Evolutionary conservation across 1,284 basidiomycete genomes (phyloP).

Genomic region (Ustilago curta): DNA sequence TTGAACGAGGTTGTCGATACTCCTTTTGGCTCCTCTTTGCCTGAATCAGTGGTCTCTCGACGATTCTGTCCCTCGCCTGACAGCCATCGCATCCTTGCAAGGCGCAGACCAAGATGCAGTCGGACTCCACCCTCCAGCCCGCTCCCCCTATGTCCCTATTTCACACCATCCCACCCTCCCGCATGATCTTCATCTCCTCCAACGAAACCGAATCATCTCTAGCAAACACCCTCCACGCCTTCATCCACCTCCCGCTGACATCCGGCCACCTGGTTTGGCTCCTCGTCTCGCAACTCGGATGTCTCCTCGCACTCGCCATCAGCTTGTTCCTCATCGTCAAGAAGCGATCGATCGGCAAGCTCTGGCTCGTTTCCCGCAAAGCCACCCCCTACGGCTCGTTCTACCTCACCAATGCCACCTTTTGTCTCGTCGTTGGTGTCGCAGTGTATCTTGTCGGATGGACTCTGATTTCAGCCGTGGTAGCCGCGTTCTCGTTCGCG

Average conservation of each 20-base stretch:
- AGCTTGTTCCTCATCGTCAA: constrained; percentile 6
- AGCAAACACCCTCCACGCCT: not conserved
- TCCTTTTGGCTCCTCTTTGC: no score
- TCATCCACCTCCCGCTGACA: constrained; percentile 4
- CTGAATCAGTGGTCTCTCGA: no score
- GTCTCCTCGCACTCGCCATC: not conserved
- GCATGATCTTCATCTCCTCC: constrained; percentile 1
- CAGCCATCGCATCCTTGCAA: not conserved
- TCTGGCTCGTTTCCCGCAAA: constrained; percentile 12
- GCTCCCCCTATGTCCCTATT: not conserved
- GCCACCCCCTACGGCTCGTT: constrained; percentile 2
- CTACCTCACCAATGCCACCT: constrained; percentile 12
- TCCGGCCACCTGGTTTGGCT: constrained; percentile 5
- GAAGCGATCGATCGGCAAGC: constrained; percentile 10
- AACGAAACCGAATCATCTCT: constrained; percentile 7
- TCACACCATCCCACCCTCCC: not conserved
- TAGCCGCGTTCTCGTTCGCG: constrained; percentile 1
- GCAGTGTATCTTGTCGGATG: constrained; percentile 11
- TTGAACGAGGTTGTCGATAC: no score
- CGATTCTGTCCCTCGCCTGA: no score
- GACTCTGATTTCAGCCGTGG: not conserved
- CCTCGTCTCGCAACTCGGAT: constrained; percentile 11
- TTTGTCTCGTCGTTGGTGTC: constrained; percentile 5
- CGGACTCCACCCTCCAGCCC: not conserved
- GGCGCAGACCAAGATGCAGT: not conserved